Base-by-base conservation (phyloP, 1,139 yeast genomes). In the Debaryomyces singareniensis region DNA sequence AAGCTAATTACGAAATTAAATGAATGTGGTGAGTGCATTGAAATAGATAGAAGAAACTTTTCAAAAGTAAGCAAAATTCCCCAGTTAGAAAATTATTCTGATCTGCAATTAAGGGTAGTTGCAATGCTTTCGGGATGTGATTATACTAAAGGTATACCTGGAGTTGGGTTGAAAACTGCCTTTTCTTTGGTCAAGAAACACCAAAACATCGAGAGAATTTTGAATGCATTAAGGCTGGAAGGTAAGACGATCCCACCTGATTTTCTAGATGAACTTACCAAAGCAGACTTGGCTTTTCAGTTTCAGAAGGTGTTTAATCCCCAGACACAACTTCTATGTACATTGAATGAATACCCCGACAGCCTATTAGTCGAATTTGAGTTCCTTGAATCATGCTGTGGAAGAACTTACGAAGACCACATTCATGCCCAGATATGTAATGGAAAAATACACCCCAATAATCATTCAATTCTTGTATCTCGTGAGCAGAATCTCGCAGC, bases 41-140 rank as follows among this genome's bases (percentile, higher is more conserved):
- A 79, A 42, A 76, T 89, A 12, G 58, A 68, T 31, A 60, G 82
- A 16, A 68, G 63, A 3, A 63, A 76, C 35, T 79, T 81, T 40
- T 46, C 35, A 16, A 49, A 60, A 20, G 70, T 75, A 26, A 64
- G 43, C 37, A 61, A 62, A 29, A 58, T 74, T 14, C 76, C 79
- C 1, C 46, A 47, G 16, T 53, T 77, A 42, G 54, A 68, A 20
- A 37, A 61, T 28, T 58, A 80, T 41, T 55, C 69, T 16, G 69
- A 61, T 11, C 72, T 69, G 7, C 86, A 86, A 44, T 52, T 86
- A 31, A 65, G 95, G 30, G 65, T 78, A 28, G 74, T 86, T 55
- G 98, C 96, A 1, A 81, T 89, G 49, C 53, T 93, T 5, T 75
- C 96, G 5, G 99, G 99, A 0, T 93, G 99, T 57, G 99, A 93